phyloP scores from a whole-genome alignment of 495 filamentous ascomycete genomes.

The Lasiosphaeris hirsuta region DNA sequence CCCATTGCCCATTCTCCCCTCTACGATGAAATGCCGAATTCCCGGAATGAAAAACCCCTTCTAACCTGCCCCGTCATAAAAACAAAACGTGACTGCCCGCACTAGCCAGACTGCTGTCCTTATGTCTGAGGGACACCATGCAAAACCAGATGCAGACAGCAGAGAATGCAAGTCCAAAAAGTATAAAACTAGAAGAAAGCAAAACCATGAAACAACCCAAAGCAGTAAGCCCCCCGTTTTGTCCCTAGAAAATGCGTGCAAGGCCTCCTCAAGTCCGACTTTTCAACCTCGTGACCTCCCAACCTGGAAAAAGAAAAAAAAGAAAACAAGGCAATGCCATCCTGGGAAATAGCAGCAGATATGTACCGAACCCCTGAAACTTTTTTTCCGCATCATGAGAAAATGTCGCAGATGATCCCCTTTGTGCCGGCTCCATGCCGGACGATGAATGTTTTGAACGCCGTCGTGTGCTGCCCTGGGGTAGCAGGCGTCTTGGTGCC shows the following conservation, averaged over 20 bases:
- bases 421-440: conserved; percentile 10
- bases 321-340: conserved; percentile 12
- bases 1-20: conserved; percentile 9
- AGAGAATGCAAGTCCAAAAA: conserved; percentile 9
- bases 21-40: conserved; percentile 21
- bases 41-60: conserved; percentile 14
- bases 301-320: conserved; percentile 13
- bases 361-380: conserved; percentile 24
- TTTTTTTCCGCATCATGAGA: conserved; percentile 24
- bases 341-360: conserved; percentile 23
- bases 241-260: conserved; percentile 13
- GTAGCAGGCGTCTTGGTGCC: background rate
- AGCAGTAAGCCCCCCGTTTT: conserved; percentile 23
- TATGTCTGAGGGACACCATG: background rate
- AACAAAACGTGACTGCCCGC: conserved; percentile 6
- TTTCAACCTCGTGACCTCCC: conserved; percentile 25
- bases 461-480: background rate
- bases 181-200: conserved; percentile 10
- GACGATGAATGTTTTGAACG: conserved; percentile 12
- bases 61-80: conserved; percentile 15
- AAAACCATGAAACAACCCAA: conserved; percentile 7
- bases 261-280: conserved; percentile 19
- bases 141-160: background rate
- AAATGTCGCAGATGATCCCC: conserved; percentile 16
- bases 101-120: background rate